These are phyloP conservation scores for Pichia sp. DNA, from an alignment of 1,139 yeast species.

Conservation along the genomic window DNA sequence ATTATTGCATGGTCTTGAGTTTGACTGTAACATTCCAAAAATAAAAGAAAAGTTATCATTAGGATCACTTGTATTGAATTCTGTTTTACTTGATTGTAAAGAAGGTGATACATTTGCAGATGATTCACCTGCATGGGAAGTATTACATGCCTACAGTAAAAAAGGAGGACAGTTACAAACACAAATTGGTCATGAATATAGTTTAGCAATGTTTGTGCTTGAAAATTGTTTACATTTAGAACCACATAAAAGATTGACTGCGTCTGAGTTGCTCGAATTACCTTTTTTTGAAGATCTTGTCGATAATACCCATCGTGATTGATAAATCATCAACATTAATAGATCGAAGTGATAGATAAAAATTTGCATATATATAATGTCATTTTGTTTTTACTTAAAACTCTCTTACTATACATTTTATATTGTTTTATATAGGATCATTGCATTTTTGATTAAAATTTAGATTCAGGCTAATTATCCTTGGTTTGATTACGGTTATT, in stretches of 20 bases:
- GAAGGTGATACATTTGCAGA: slow-evolving; percentile 31
- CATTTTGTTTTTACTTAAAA: not conserved
- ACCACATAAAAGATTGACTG: slow-evolving; percentile 48
- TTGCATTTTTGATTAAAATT: too few relatives aligned
- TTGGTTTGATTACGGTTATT: not conserved
- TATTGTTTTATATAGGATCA: too few relatives aligned
- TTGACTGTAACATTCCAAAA: slow-evolving; percentile 58
- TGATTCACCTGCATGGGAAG: slow-evolving; percentile 33
- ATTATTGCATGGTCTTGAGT: slow-evolving; percentile 78
- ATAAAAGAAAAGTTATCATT: slow-evolving; percentile 32
- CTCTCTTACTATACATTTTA: too few relatives aligned
- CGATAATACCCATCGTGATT: not conserved
- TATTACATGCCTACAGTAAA: slow-evolving; percentile 26
- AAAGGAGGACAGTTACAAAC: slow-evolving; percentile 23
- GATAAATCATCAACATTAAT: too few relatives aligned
- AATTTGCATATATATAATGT: too few relatives aligned
- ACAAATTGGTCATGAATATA: slow-evolving; percentile 28
- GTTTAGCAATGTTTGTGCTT: slow-evolving; percentile 45
- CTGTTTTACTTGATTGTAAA: slow-evolving; percentile 29
- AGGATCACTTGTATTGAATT: slow-evolving; percentile 35
- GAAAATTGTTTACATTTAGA: slow-evolving; percentile 51
- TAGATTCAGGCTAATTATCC: too few relatives aligned
- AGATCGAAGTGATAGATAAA: too few relatives aligned
- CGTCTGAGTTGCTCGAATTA: slow-evolving; percentile 48
- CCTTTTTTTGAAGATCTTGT: slow-evolving; percentile 40